Evolutionary conservation across 208 protist species (phyloP), one percentile per base, ranked within the genome.

Genomic region (Leishmania gerbilli): DNA sequence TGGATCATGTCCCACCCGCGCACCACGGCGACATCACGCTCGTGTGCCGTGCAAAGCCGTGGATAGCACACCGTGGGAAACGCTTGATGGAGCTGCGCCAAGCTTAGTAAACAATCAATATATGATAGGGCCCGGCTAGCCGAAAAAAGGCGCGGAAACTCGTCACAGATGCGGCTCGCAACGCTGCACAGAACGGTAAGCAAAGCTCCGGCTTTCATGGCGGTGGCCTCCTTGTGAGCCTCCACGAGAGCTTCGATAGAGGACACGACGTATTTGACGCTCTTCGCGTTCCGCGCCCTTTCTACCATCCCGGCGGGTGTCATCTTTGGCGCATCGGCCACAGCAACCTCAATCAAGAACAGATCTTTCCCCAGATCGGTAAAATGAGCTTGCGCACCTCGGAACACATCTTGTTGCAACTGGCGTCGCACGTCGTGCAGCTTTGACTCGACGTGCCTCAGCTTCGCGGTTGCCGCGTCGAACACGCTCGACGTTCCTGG

Each of bases 331-430:
- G 89, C 88, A 49, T 82, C 82, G 6, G 72, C 6, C 62, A 89
- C 56, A 60, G 93, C 86, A 64, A 98, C 93, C 65, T 98, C 94
- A 31, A 97, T 79, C 62, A 98, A 79, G 84, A 97, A 97, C 24
- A 90, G 76, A 71, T 98, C 96, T 77, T 97, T 96, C 2, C 96
- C 96, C 45, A 98, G 68, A 77, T 95, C 85, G 53, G 76, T 79
- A 74, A 93, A 98, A 55, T 84, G 80, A 27, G 94, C 81, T 47
- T 82, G 68, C 2, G 88, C 86, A n/a, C 88, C 89, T 42, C 55
- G 49, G 71, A 97, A 96, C n/a, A 92, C 74, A 19, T 93, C 87
- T 15, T 74, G n/a, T 56, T 89, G 85, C 7, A 90, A 40, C 40
- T 88, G 75, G 15, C 74, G 42, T 11, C 90, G 84, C 34, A 86